A percentile compares a stretch with the other conserved stretches of the same genome.
phyloP scores from a whole-genome alignment of 2,329 filamentous ascomycete species.

The Ceratocystis papillata region DNA sequence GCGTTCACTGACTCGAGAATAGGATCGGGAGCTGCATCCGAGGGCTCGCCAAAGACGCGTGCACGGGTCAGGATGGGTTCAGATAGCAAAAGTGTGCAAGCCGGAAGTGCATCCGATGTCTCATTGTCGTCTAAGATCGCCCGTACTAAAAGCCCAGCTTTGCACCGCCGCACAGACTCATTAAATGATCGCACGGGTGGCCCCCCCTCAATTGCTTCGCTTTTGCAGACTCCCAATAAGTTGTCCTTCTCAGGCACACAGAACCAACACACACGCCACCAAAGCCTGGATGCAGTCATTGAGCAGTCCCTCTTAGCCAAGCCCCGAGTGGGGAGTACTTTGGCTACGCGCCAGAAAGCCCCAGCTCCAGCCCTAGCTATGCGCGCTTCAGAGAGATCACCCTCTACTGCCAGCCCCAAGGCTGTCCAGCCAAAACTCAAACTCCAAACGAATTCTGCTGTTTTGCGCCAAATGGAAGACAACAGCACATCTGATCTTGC shows the following conservation, averaged over 20 bases:
- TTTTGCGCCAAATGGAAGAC: conserved; percentile 22
- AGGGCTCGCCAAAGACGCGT: neutral
- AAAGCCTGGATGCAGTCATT: conserved; percentile 20
- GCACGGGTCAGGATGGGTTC: neutral
- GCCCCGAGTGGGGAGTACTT: neutral
- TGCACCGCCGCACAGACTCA: conserved; percentile 14
- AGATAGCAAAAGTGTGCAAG: neutral
- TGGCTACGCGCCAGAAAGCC: conserved; percentile 1
- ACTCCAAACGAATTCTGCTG: conserved; percentile 22
- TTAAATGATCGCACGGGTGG: conserved; percentile 6
- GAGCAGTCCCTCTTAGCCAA: neutral
- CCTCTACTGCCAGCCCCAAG: neutral
- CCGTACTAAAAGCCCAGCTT: neutral
- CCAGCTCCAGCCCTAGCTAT: neutral
- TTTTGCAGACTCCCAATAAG: neutral
- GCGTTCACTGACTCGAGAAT: neutral
- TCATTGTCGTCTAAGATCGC: neutral
- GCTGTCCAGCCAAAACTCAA: conserved; percentile 19
- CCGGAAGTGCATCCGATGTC: neutral
- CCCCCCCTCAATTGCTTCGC: neutral
- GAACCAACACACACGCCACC: conserved; percentile 15
- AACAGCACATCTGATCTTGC: neutral
- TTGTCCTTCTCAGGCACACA: neutral
- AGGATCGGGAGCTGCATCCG: neutral
- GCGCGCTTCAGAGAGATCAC: neutral